Conservation (phyloP, 2,329 filamentous ascomycete species). For the Diaporthe helianthi region DNA sequence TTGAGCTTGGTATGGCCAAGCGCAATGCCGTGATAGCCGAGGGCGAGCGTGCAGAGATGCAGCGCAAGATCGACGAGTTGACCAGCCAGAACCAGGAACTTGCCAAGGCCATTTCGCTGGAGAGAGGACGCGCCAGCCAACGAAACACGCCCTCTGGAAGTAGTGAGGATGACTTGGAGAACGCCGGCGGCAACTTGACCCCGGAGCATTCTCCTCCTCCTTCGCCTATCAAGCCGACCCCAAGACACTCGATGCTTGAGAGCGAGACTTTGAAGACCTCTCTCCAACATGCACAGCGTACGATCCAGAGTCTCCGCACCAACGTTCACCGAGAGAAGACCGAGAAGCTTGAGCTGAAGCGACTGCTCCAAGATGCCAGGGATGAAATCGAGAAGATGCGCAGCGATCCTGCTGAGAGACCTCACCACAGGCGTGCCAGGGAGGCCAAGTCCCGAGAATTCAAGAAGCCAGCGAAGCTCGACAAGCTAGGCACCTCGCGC, state of each 20-base stretch:
- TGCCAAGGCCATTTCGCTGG: conserved; percentile 80
- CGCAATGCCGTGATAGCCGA: conserved; percentile 81
- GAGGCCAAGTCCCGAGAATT: conserved; percentile 71
- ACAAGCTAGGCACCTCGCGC: conserved; percentile 78
- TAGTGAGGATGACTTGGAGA: conserved; percentile 69
- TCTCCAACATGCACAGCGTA: conserved; percentile 90
- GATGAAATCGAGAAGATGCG: conserved; percentile 84
- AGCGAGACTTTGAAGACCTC: conserved; percentile 95
- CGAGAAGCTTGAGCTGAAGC: conserved; percentile 93
- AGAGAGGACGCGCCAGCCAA: conserved; percentile 71
- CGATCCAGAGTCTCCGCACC: conserved; percentile 93
- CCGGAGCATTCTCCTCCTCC: conserved; percentile 90
- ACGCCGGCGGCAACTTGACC: conserved; percentile 72
- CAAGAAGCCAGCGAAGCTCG: conserved; percentile 73
- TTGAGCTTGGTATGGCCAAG: conserved; percentile 84
- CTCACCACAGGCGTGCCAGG: conserved; percentile 61
- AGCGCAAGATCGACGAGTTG: conserved; percentile 87
- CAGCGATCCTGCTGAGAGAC: conserved; percentile 52
- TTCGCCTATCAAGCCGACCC: conserved; percentile 90
- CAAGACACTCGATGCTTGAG: conserved; percentile 89
- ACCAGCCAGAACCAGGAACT: conserved; percentile 90
- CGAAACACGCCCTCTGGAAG: conserved; percentile 64
- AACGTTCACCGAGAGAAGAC: conserved; percentile 98
- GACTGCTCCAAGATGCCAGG: conserved; percentile 92
- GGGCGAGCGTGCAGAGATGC: conserved; percentile 77